Evolutionary conservation across 164 flowering plant species (phyloP), one percentile per base, ranked within the genome.

Genomic region (Magnolia officinalis): DNA sequence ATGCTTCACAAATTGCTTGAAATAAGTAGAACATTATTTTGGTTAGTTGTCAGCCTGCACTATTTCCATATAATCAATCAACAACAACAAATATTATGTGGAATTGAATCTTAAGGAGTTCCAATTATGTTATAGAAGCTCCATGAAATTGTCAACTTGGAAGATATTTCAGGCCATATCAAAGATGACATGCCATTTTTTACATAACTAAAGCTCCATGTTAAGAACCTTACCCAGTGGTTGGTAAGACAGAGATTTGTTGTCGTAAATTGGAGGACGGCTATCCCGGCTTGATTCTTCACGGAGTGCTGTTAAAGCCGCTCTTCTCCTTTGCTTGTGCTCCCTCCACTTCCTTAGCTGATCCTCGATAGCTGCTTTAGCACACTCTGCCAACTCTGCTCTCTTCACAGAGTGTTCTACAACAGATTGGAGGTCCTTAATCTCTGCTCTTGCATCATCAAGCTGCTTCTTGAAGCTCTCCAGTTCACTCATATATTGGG

Each of bases 141-240:
- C 61, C 61, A 16, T 55, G 61, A 55, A 55, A 55, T 55, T 55
- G 10, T 55, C 61, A 2, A 2, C 61, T 55, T 55, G 13, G 61
- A 55, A 55, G 61, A 55, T 55, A 10, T 11, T 11, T 55, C 61
- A 55, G 61, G 61, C 61, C 4, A 16, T 16, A 55, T 16, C 61
- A 13, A 52, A 55, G 61, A 55, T 16, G 61, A 55, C 8, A 1
- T 55, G 10, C 61, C 13, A 55, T 2, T 55, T 55, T 37, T 16
- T 55, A 16, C 29, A 29, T 6, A 68, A 11, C 50, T 68, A 89
- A 81, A 87, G 85, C 71, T 87, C 86, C 85, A 88, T 81, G 78
- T 89, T 88, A 20, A 90, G 92, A 80, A 88, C 83, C 81, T 88
- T 87, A 74, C 89, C 85, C 64, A 89, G 72, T 50, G 96, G 88